Conservation (phyloP, 805 yeast genomes). For the Yamadazyma philogaea region DNA sequence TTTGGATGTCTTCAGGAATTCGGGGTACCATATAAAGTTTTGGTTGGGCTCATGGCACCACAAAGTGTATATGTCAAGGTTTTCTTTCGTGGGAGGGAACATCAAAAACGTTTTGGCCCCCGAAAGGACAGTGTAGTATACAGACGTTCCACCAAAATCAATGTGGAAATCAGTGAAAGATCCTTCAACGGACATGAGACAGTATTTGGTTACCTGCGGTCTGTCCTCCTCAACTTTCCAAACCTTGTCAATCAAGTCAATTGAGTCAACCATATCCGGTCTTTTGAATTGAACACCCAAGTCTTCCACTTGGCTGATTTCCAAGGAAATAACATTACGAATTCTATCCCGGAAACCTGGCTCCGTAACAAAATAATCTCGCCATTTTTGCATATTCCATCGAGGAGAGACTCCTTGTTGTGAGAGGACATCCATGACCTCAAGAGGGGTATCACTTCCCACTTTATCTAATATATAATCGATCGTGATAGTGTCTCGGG, state of each 20-base stretch:
- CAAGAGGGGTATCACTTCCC: conserved; percentile 63
- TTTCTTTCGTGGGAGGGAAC: conserved; percentile 70
- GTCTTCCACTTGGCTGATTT: conserved; percentile 55
- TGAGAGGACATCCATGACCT: conserved; percentile 86
- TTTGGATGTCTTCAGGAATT: conserved; percentile 32
- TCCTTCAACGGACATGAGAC: conserved; percentile 78
- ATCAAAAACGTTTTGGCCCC: conserved; percentile 75
- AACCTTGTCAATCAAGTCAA: conserved; percentile 67
- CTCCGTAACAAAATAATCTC: conserved; percentile 57
- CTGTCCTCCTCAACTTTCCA: conserved; percentile 47
- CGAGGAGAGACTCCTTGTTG: conserved; percentile 61
- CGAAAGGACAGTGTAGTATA: conserved; percentile 75
- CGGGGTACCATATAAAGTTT: conserved; percentile 62
- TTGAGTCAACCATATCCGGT: conserved; percentile 61
- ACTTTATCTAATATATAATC: conserved; percentile 53
- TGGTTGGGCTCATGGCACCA: conserved; percentile 76
- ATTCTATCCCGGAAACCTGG: conserved; percentile 56
- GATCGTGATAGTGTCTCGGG: conserved; percentile 44
- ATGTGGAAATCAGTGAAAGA: conserved; percentile 88
- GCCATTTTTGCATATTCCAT: conserved; percentile 75
- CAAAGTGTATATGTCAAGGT: conserved; percentile 56
- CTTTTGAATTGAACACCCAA: conserved; percentile 50
- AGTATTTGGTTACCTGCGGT: conserved; percentile 70
- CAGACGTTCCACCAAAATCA: conserved; percentile 92
- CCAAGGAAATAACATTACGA: conserved; percentile 78